Evolutionary conservation across 768 basidiomycete species (phyloP).

Genomic region (Amanita fuliginea): DNA sequence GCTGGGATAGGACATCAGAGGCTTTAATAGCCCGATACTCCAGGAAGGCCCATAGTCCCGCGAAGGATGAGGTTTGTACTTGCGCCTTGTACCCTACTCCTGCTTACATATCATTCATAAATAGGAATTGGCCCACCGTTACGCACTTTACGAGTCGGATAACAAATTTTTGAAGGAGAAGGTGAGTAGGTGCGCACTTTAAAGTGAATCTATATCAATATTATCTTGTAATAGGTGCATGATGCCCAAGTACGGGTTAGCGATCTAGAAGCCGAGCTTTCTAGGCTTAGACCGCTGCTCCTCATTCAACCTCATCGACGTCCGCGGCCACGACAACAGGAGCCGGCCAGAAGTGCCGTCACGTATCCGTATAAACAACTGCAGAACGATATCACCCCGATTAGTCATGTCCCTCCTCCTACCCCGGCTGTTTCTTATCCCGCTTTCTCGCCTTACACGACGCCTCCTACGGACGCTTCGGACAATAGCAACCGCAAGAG

Average conservation of each 20-base stretch:
- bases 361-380: slow-evolving; percentile 2
- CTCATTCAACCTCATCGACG: slow-evolving; percentile 45
- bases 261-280: slow-evolving; percentile 51
- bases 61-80: slow-evolving; percentile 33
- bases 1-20: slow-evolving; percentile 59
- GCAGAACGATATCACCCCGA: background rate
- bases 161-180: slow-evolving; percentile 50
- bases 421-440: background rate
- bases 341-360: background rate
- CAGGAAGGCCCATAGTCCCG: slow-evolving; percentile 19
- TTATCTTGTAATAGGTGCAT: slow-evolving; percentile 31
- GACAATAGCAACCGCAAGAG: background rate
- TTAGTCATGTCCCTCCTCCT: background rate
- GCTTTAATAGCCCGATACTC: slow-evolving; percentile 45
- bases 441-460: background rate
- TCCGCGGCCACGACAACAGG: slow-evolving; percentile 8
- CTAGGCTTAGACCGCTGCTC: slow-evolving; percentile 55
- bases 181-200: slow-evolving; percentile 23
- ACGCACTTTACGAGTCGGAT: slow-evolving; percentile 42
- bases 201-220: background rate
- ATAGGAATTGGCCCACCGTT: slow-evolving; percentile 48
- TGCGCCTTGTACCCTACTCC: slow-evolving; percentile 3
- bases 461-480: background rate
- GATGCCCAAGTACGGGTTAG: slow-evolving; percentile 45
- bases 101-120: slow-evolving; percentile 2